phyloP scores from a whole-genome alignment of 495 filamentous ascomycete species.

The Annulohypoxylon bovei region DNA sequence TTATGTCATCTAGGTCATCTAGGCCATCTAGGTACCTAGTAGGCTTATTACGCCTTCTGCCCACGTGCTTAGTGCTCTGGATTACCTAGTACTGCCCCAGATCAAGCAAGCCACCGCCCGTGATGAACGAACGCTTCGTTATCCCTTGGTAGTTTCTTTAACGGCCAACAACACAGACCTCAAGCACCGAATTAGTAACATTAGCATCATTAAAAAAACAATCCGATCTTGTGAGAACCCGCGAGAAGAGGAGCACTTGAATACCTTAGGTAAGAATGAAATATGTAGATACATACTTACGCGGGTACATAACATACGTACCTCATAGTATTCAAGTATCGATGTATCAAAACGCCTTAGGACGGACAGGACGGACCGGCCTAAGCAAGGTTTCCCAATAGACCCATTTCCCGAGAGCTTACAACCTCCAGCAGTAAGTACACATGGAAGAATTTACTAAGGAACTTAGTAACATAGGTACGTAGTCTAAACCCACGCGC shows the following conservation, averaged over 20 bases:
- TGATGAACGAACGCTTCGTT: constrained; percentile 4
- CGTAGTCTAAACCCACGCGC: neutral
- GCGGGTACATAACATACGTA: too few relatives aligned
- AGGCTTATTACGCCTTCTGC: constrained; percentile 33
- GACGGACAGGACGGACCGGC: neutral
- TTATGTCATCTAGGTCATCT: neutral
- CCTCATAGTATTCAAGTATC: neutral
- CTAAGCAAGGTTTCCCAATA: neutral
- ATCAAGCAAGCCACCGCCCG: constrained; percentile 35
- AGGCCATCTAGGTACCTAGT: constrained; percentile 9
- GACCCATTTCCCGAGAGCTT: neutral
- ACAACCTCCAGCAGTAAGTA: neutral
- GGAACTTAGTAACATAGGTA: neutral
- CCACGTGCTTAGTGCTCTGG: constrained; percentile 34
- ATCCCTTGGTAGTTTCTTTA: neutral
- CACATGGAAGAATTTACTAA: neutral
- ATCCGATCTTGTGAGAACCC: neutral
- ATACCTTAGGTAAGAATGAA: neutral
- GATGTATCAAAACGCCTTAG: neutral
- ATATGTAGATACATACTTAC: neutral
- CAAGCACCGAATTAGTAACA: neutral
- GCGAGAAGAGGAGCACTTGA: too few relatives aligned
- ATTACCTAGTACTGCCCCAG: constrained; percentile 23
- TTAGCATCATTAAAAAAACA: neutral
- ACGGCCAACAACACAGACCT: neutral